These are phyloP conservation scores for Pseudozyma tsukubaensis DNA, from an alignment of 1,284 basidiomycete genomes.

Conservation along the genomic window DNA sequence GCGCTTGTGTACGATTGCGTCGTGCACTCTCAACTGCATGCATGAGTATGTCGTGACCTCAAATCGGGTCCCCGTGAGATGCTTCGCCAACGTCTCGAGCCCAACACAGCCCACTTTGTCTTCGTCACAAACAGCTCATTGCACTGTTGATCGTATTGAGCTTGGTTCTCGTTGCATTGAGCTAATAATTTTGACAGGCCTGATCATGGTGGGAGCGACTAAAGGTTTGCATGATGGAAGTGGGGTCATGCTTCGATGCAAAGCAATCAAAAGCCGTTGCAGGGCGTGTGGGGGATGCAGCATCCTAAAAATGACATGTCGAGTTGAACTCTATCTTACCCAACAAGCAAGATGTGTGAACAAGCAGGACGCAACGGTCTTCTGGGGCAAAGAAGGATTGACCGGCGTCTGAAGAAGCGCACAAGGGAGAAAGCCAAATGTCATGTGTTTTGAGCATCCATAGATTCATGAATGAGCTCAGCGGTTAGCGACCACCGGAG, in stretches of 20 bases:
- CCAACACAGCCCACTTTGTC: background rate
- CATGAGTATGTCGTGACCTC: slow-evolving; percentile 6
- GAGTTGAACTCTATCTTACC: background rate
- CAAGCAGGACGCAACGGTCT: background rate
- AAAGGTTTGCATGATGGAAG: too few relatives aligned
- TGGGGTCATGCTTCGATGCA: too few relatives aligned
- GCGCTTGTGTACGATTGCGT: slow-evolving; percentile 5
- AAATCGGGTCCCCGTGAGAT: slow-evolving; percentile 47
- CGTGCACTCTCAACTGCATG: slow-evolving; percentile 12
- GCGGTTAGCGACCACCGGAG: background rate
- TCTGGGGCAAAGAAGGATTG: background rate
- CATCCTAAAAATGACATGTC: background rate
- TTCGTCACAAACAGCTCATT: too few relatives aligned
- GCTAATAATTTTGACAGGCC: too few relatives aligned
- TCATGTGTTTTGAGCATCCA: slow-evolving; percentile 38
- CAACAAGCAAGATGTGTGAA: background rate
- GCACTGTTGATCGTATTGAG: too few relatives aligned
- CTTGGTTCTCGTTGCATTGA: too few relatives aligned
- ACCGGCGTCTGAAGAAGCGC: slow-evolving; percentile 24
- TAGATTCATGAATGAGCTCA: background rate
- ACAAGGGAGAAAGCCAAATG: slow-evolving; percentile 20
- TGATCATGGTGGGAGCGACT: too few relatives aligned
- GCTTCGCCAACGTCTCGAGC: slow-evolving; percentile 27
- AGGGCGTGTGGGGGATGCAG: background rate
- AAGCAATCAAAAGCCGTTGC: too few relatives aligned